phyloP scores from a whole-genome alignment of 495 filamentous ascomycete genomes.

The Penicilliopsis zonata region DNA sequence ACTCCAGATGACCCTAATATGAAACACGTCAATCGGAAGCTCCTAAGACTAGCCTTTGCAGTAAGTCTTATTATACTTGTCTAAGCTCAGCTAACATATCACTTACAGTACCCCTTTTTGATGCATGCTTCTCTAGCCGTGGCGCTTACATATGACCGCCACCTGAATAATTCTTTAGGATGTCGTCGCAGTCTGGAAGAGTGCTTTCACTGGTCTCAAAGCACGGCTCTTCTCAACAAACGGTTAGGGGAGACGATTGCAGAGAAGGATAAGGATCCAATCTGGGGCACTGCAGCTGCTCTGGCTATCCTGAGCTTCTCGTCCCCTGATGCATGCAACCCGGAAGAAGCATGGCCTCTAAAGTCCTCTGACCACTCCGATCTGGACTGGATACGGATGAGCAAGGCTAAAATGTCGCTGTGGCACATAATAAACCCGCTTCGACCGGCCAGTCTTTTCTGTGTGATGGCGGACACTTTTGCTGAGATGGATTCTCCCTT shows the following conservation, averaged over 20 bases:
- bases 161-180: conserved; percentile 15
- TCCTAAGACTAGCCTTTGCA: conserved; percentile 20
- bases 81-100: conserved; percentile 9
- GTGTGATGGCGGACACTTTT: conserved; percentile 19
- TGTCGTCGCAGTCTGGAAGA: conserved; percentile 21
- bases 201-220: conserved; percentile 31
- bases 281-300: conserved; percentile 33
- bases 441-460: conserved; percentile 28
- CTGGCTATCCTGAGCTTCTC: conserved; percentile 26
- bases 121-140: conserved; percentile 36
- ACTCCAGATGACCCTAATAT: conserved; percentile 22
- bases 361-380: conserved; percentile 17
- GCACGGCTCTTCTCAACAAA: conserved; percentile 23
- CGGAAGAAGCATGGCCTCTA: conserved; percentile 33
- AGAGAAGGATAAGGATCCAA: conserved; percentile 26
- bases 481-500: conserved; percentile 13
- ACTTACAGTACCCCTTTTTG: conserved; percentile 26
- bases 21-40: conserved; percentile 23
- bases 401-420: conserved; percentile 30
- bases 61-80: conserved; percentile 13
- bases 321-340: conserved; percentile 19
- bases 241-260: conserved; percentile 20
- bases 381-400: conserved; percentile 31
- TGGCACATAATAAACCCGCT: conserved; percentile 28
- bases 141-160: conserved; percentile 30